Base-by-base conservation (phyloP, 2,329 filamentous ascomycete species). In the Talaromyces sp. region DNA sequence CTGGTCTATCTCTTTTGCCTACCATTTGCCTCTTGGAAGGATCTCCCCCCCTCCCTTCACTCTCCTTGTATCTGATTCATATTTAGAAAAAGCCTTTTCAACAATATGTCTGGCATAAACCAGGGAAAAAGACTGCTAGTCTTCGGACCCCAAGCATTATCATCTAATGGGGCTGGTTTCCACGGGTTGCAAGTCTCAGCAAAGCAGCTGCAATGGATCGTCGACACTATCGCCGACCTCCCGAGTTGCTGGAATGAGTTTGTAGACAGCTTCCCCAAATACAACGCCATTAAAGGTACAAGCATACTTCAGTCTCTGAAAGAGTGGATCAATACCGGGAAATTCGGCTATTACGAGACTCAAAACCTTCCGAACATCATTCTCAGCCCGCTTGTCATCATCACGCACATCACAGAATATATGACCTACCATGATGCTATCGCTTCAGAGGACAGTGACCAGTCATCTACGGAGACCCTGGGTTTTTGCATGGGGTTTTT, bases 401-500 rank as follows among this genome's bases (percentile, higher is more conserved):
- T 75, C 52, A 67, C 68, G 4, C 78, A 80, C n/a, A 66, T 79
- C 8, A 66, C 66, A 6, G 68, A 78, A 56, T 78, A 78, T 62
- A 62, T 62, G 47, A 57, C 53, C 4, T 72, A 67, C 56, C 65
- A 70, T 42, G 56, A 66, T 14, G 44, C 28, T 23, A 27, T 36
- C 2, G 16, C 31, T 2, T 54, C 57, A 42, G 40, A 57, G 3
- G 10, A 30, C 4, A n/a, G 10, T 54, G 12, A 57, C 7, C 51
- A 59, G n/a, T 55, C 28, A 0, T 57, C 56, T n/a, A 65, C 61
- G 2, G 68, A 72, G 64, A 69, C 68, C 1, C 44, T 74, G 0
- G 79, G 79, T 0, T 74, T 80, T 57, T 81, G 79, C 40, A 73
- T 72, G 1, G 78, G 79, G 0, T 58, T 79, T 1, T 56, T 81